phyloP scores from a whole-genome alignment of 352 stramenopile genomes.

The Albugo candida region DNA sequence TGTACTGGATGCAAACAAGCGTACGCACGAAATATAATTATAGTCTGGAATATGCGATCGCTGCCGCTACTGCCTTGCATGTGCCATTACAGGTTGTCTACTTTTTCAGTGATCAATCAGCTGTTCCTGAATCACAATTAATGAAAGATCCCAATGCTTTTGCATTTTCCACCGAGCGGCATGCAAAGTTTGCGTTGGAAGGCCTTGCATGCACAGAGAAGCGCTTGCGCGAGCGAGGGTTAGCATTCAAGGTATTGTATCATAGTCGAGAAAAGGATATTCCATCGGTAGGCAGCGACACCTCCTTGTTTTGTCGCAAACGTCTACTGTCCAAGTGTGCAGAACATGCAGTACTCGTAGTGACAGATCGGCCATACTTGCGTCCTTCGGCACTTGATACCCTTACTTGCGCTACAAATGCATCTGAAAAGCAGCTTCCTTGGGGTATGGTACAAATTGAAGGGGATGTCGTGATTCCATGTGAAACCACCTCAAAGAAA shows the following conservation, averaged over 20 bases:
- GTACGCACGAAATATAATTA: constrained; percentile 72
- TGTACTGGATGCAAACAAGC: constrained; percentile 81
- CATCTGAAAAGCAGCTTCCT: constrained; percentile 13
- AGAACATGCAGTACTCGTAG: constrained; percentile 30
- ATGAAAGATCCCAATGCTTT: constrained; percentile 36
- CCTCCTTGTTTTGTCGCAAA: too few relatives aligned
- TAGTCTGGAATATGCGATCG: constrained; percentile 53
- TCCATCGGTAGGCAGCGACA: constrained; percentile 12
- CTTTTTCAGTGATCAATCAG: constrained; percentile 37
- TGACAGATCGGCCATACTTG: constrained; percentile 64
- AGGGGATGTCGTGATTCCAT: constrained; percentile 94
- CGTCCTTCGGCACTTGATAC: constrained; percentile 26
- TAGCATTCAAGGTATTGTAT: constrained; percentile 48
- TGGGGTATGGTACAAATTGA: constrained; percentile 88
- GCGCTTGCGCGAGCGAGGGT: constrained; percentile 19
- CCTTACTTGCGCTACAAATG: constrained; percentile 17
- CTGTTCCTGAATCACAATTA: constrained; percentile 4
- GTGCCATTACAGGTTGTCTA: constrained; percentile 63
- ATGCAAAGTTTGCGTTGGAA: constrained; percentile 56
- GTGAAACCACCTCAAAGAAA: constrained; percentile 82
- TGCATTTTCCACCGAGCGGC: constrained; percentile 39
- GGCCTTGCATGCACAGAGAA: constrained; percentile 26
- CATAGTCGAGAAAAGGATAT: constrained; percentile 9
- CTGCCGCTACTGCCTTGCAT: constrained; percentile 33
- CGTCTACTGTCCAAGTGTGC: constrained; percentile 21